phyloP scores from a whole-genome alignment of 345 rosid species.

The Citrus australasica region DNA sequence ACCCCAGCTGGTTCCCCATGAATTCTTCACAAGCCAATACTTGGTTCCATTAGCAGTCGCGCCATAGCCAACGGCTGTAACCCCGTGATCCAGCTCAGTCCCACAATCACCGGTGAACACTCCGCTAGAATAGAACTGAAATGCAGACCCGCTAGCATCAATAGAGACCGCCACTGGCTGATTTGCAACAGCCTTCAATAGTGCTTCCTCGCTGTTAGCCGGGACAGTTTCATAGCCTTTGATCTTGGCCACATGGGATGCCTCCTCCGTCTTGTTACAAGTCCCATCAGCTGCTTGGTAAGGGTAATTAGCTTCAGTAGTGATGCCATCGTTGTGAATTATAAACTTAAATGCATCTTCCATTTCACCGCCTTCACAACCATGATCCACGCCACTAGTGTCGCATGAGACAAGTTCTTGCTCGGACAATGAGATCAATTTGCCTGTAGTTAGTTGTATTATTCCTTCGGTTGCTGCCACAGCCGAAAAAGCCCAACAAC shows the following conservation, averaged over 20 bases:
- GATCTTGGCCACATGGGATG: slow-evolving; percentile 14
- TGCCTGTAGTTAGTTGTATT: slow-evolving; percentile 2
- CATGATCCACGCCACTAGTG: slow-evolving; percentile 11
- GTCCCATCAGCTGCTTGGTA: slow-evolving; percentile 11
- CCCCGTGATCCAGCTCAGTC: slow-evolving; percentile 26
- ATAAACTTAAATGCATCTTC: slow-evolving; percentile 28
- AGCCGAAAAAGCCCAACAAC: slow-evolving; percentile 33
- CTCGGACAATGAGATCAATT: slow-evolving; percentile 20
- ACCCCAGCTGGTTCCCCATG: slow-evolving; percentile 37
- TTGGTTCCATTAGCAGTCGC: slow-evolving; percentile 11
- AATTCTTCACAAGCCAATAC: slow-evolving; percentile 41
- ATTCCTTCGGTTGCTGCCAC: slow-evolving; percentile 29
- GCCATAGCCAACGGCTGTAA: slow-evolving; percentile 33
- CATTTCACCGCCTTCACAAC: slow-evolving; percentile 31
- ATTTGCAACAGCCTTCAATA: slow-evolving; percentile 26
- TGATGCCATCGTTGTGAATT: slow-evolving; percentile 16
- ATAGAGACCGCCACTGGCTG: slow-evolving; percentile 35
- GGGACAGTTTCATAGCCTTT: slow-evolving; percentile 28
- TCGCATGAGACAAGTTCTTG: slow-evolving; percentile 30
- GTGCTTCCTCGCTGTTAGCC: slow-evolving; percentile 12
- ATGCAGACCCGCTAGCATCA: slow-evolving; percentile 19
- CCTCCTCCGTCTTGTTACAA: slow-evolving; percentile 10
- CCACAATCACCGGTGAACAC: slow-evolving; percentile 31
- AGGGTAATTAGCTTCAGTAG: slow-evolving; percentile 21
- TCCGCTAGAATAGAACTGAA: slow-evolving; percentile 30